Percentiles rank a stretch among this genome's conserved stretches.
These are phyloP conservation scores for Wickerhamomyces chaumierensis DNA, from an alignment of 805 yeast species.

Conservation along the genomic window DNA sequence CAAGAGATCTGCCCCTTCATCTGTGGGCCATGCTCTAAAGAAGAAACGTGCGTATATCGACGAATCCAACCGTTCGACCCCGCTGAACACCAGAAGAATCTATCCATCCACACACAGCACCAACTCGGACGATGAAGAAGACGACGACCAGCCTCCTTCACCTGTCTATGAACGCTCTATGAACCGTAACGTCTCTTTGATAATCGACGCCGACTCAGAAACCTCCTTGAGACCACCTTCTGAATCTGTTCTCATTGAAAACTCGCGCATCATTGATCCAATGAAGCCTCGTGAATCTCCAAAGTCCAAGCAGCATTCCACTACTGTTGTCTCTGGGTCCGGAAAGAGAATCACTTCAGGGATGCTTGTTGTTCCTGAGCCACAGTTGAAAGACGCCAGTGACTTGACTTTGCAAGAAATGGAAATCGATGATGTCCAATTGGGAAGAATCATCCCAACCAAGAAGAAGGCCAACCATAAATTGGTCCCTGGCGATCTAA, in stretches of 20 bases:
- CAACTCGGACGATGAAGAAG: constrained; percentile 5
- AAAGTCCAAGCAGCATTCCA: constrained; percentile 7
- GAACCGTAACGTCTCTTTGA: not conserved
- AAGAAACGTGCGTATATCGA: not conserved
- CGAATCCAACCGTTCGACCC: constrained; percentile 25
- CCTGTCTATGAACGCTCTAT: not conserved
- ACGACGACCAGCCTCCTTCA: not conserved
- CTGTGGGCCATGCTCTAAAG: too few species aligned
- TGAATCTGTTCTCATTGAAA: not conserved
- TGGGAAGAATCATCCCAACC: constrained; percentile 13
- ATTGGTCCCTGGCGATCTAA: constrained; percentile 3
- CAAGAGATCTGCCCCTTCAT: not conserved
- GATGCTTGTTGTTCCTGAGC: constrained; percentile 32
- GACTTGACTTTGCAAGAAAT: constrained; percentile 27
- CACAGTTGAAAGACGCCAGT: constrained; percentile 28
- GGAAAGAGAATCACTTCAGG: constrained; percentile 31
- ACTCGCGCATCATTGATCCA: constrained; percentile 10
- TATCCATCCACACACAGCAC: constrained; percentile 17
- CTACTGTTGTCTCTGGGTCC: constrained; percentile 11
- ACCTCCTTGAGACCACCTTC: not conserved
- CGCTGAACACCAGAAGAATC: constrained; percentile 28
- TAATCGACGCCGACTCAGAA: not conserved
- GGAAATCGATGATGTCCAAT: constrained; percentile 19
- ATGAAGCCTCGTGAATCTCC: constrained; percentile 11
- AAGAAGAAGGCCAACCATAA: constrained; percentile 4